Base-by-base conservation (phyloP, 164 flowering plant species). In the Berberis vulgaris region DNA sequence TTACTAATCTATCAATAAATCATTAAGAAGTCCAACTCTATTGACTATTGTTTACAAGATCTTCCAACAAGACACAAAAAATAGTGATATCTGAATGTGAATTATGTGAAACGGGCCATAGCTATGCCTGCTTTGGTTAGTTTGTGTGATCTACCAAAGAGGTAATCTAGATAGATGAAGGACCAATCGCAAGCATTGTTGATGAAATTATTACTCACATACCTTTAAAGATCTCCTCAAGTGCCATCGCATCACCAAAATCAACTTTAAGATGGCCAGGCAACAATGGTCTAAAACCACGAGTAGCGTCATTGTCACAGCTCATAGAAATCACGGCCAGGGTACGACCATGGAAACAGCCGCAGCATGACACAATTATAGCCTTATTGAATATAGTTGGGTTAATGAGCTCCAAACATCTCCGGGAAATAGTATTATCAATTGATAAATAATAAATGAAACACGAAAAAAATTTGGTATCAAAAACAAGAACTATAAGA, bases 341-440 rank as follows among this genome's bases (percentile, higher is more conserved):
- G 26, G 99, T 95, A 62, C 99, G 97, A 50, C 97, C 97, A 72
- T 95, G 97, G 66, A 95, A 95, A 84, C 97, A 91, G 62, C 97
- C 97, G 81, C 97, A 89, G 69, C 99, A 95, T 63, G 97, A 95
- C 55, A 95, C 89, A 62, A 91, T 91, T 59, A 95, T 79, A 68
- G 96, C 99, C 95, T 89, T 72, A 71, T 54, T 60, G 13, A 39
- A 57, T 40, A 9, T 6, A 7, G 42, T 49, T 46, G 61, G 41
- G 43, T 61, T 41, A 56, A 26, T n/a, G 45, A 26, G 50, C 49
- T 41, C 52, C 26, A n/a, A 43, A 3, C 41, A 38, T 67, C 60
- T n/a, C 12, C 1, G 3, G 1, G 7, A 58, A 55, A 41, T 7
- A 50, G 39, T 10, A 63, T 1, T 61, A 56, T 42, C 41, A n/a